Evolutionary conservation across 768 basidiomycete genomes (phyloP).

Genomic region (Rhizopogon roseolus): DNA sequence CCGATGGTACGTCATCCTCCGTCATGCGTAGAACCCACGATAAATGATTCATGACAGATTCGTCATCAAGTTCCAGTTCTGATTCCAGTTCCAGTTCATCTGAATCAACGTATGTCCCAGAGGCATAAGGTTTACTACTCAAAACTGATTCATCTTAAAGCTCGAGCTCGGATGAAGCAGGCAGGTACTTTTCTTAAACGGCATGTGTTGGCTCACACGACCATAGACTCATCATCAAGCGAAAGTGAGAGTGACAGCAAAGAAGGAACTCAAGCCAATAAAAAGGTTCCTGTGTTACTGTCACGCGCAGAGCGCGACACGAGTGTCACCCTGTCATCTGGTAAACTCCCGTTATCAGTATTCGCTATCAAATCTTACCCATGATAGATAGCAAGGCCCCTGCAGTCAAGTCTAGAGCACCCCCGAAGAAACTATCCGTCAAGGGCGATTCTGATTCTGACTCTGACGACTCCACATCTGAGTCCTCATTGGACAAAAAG

Average conservation of each 20-base stretch:
- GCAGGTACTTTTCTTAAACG: slow-evolving; percentile 17
- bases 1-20: slow-evolving; percentile 16
- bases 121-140: neutral
- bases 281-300: slow-evolving; percentile 1
- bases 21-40: neutral
- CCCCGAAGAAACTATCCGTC: neutral
- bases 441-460: slow-evolving; percentile 18
- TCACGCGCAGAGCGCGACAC: slow-evolving; percentile 26
- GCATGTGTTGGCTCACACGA: slow-evolving; percentile 9
- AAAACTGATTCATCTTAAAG: slow-evolving; percentile 9
- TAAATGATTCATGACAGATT: slow-evolving; percentile 6
- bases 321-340: slow-evolving; percentile 36
- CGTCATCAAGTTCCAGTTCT: slow-evolving; percentile 17
- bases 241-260: slow-evolving; percentile 6
- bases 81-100: slow-evolving; percentile 22
- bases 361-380: neutral
- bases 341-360: neutral
- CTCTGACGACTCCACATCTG: slow-evolving; percentile 3
- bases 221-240: slow-evolving; percentile 2
- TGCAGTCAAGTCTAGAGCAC: neutral
- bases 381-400: neutral
- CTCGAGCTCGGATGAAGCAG: slow-evolving; percentile 11
- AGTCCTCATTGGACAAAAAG: neutral
- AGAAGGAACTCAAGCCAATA: neutral
- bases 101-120: slow-evolving; percentile 17